phyloP scores from a whole-genome alignment of 345 rosid species.

The Eucalyptus tenuipes region DNA sequence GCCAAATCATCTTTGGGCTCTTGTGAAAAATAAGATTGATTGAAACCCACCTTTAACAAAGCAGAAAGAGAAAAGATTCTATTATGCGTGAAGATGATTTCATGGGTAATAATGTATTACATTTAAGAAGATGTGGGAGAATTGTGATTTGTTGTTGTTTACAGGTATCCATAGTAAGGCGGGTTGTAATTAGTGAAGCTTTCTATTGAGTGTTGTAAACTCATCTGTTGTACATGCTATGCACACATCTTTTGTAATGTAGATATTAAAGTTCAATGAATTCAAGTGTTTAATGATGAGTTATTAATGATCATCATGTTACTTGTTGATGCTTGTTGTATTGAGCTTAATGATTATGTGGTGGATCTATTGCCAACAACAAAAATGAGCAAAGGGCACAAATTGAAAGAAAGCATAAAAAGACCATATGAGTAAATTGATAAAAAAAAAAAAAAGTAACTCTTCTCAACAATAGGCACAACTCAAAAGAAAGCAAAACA shows the following conservation, averaged over 20 bases:
- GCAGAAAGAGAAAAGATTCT: neutral
- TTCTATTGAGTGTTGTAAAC: neutral
- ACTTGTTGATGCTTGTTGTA: too few species aligned
- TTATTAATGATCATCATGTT: neutral
- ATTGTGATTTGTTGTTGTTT: too few species aligned
- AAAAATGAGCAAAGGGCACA: too few species aligned
- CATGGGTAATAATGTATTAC: neutral
- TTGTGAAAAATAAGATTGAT: neutral
- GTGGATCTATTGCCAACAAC: neutral
- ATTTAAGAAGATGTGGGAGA: neutral
- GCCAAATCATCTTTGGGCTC: neutral
- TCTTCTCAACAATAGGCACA: too few species aligned
- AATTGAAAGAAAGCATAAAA: too few species aligned
- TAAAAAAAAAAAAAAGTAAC: neutral
- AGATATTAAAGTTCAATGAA: neutral
- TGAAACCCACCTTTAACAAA: neutral
- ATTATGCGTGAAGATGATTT: neutral
- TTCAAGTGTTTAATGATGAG: neutral
- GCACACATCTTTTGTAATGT: neutral
- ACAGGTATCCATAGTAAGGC: neutral
- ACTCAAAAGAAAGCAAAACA: neutral
- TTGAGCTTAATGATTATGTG: neutral
- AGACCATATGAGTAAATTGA: neutral
- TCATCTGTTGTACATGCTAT: fast-evolving
- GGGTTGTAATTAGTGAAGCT: neutral